phyloP scores from a whole-genome alignment of 2,329 filamentous ascomycete genomes.

The Alternaria longipes region DNA sequence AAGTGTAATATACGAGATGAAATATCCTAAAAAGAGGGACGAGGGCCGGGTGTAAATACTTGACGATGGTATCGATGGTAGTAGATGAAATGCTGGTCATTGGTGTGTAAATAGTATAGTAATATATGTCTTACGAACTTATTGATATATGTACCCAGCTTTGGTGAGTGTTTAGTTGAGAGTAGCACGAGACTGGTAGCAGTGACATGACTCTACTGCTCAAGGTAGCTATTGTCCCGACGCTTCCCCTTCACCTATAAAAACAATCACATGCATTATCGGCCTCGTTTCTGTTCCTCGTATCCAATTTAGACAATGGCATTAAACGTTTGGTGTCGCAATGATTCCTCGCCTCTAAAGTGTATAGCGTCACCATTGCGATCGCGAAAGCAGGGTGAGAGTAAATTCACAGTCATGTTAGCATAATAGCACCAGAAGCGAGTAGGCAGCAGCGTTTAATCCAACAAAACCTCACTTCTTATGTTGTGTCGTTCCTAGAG shows the following conservation, averaged over 20 bases:
- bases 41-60: not conserved
- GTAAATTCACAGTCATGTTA: not conserved
- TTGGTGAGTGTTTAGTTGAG: not conserved
- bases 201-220: not conserved
- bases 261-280: not conserved
- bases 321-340: not conserved
- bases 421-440: not conserved
- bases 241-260: not conserved
- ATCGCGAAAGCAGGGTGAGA: not conserved
- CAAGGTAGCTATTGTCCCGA: not conserved
- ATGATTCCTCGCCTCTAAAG: not conserved
- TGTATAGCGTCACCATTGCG: not conserved
- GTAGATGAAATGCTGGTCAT: conserved; percentile 2
- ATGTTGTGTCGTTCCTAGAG: not conserved
- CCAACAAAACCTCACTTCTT: not conserved
- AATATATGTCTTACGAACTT: not conserved
- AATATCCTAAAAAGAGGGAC: not conserved
- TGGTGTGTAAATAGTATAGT: conserved; percentile 4
- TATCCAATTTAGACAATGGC: not conserved
- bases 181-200: not conserved
- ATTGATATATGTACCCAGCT: no score
- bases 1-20: not conserved
- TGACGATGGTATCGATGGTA: not conserved
- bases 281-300: not conserved
- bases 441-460: not conserved